Evolutionary conservation across 163 green algal species (phyloP).

Genomic region (Smithsoniella earleae): DNA sequence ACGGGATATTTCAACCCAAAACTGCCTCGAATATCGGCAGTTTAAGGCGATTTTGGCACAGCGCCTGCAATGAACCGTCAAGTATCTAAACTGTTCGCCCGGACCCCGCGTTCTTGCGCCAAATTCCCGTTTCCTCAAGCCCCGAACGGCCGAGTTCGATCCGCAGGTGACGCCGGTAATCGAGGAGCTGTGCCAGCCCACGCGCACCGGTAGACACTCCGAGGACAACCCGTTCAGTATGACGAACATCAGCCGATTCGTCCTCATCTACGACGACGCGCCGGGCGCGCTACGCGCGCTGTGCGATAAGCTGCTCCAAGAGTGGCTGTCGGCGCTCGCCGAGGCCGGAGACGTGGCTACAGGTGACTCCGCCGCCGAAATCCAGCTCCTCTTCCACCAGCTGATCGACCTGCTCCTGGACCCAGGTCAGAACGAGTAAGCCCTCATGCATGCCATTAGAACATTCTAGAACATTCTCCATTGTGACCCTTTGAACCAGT

Average conservation of each 20-base stretch:
- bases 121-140: too few relatives aligned
- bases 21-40: too few relatives aligned
- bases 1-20: too few relatives aligned
- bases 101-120: too few relatives aligned
- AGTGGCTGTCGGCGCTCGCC: constrained; percentile 14
- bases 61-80: too few relatives aligned
- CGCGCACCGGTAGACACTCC: background rate
- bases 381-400: constrained; percentile 24
- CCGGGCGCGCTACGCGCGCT: constrained; percentile 20
- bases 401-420: constrained; percentile 7
- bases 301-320: constrained; percentile 30
- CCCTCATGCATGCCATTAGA: background rate
- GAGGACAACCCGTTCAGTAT: background rate
- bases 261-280: constrained; percentile 23
- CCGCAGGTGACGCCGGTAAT: constrained; percentile 25
- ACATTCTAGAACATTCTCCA: background rate
- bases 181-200: constrained; percentile 29
- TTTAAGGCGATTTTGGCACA: too few relatives aligned
- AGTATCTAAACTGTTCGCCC: too few relatives aligned
- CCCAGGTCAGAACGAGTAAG: constrained; percentile 3
- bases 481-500: background rate
- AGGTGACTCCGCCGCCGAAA: background rate
- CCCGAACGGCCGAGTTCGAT: too few relatives aligned
- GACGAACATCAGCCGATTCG: constrained; percentile 25
- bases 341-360: background rate